Evolutionary conservation across 1,139 yeast species (phyloP), one percentile per base, ranked within the genome.

Genomic region (Hyphopichia buzzinii): DNA sequence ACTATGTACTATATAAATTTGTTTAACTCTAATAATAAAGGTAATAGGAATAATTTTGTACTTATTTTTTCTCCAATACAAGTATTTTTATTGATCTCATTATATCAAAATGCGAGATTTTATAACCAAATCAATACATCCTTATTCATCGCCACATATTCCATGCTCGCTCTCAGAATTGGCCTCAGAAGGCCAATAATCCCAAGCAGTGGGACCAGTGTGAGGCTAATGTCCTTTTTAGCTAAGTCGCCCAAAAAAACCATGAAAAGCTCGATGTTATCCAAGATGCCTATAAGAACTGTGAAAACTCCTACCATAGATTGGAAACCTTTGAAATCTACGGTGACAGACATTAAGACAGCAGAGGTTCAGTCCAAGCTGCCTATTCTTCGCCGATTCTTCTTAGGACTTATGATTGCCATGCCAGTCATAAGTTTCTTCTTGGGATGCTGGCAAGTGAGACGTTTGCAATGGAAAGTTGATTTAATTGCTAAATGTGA

Each of bases 401-500:
- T 82, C 15, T 57, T 84, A 33, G 76, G 79, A 0, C 58, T 84
- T 19, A 68, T 84, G 74, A 61, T 87, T 30, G 78, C 92, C 17
- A 92, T 95, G 85, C 99, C 99, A 0, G 72, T 89, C 0, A 72
- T 89, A 1, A 78, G 96, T 8, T 87, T 92, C 55, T 84, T 81
- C 26, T 67, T 92, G 34, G 98, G 98, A 2, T 79, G 94, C 39
- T 92, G 98, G 99, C 99, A 92, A 62, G 81, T 87, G 29, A 68
- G 78, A 49, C 71, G 99, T 45, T 65, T 92, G 38, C 69, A 78
- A 41, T 92, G 98, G 98, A 94, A 94, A 58, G 82, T 81, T n/a
- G 77, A 81, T 38, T 68, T 92, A 43, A 85, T 94, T 43, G 81
- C 95, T 4, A 74, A 76, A 31, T 81, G 94, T 53, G 97, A 92